phyloP scores from a whole-genome alignment of 768 basidiomycete species.

The Cubamyces sp. region DNA sequence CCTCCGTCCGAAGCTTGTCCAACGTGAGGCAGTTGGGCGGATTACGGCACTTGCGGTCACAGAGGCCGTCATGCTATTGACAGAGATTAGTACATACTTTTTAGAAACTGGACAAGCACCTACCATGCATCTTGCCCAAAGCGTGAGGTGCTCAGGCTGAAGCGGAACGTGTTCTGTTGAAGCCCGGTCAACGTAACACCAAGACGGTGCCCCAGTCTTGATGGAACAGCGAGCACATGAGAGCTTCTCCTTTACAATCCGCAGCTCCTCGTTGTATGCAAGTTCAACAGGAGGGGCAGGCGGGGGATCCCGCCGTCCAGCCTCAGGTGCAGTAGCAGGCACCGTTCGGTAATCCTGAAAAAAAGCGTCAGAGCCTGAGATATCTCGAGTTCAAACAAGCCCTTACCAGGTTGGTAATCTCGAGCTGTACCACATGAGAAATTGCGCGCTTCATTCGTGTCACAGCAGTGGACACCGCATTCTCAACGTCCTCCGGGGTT shows the following conservation, averaged over 20 bases:
- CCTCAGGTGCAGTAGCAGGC: too few relatives aligned
- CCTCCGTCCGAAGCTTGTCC: neutral
- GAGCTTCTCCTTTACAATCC: neutral
- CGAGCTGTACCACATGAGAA: neutral
- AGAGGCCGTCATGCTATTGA: neutral
- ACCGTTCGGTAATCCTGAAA: neutral
- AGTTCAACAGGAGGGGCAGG: neutral
- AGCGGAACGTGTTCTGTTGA: neutral
- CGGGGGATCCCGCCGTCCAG: too few relatives aligned
- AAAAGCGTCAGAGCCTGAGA: neutral
- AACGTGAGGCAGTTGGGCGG: neutral
- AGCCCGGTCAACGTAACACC: neutral
- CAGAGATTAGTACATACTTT: neutral
- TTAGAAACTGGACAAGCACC: neutral
- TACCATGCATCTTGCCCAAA: neutral
- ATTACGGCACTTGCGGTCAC: neutral
- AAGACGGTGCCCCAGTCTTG: neutral
- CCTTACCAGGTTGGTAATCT: neutral
- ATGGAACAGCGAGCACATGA: neutral
- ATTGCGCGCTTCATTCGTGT: neutral
- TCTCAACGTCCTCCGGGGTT: neutral
- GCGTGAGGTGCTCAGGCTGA: neutral
- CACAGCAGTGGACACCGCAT: neutral
- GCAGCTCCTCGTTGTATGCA: neutral
- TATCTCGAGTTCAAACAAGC: neutral